Conservation (phyloP, 176 grass and related monocot genomes). For the Oryza glaberrima region DNA sequence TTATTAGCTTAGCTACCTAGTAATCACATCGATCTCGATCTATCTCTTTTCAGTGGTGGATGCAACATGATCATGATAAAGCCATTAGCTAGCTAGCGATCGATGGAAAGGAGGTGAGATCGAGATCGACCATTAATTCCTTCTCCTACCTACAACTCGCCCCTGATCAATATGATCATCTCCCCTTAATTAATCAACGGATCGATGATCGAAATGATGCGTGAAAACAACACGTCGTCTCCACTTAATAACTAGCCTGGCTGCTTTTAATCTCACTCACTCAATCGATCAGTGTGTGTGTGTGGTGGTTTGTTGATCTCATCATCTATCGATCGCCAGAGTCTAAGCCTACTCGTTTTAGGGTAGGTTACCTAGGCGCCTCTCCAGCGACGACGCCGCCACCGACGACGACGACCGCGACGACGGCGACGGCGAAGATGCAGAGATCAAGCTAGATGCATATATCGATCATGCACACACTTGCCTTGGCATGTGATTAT, state of each 20-base stretch:
- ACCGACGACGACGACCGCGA: slow-evolving; percentile 3
- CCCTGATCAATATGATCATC: no score
- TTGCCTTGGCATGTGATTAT: background rate
- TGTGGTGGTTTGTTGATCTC: slow-evolving; percentile 34
- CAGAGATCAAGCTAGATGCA: background rate
- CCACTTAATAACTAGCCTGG: slow-evolving; percentile 14
- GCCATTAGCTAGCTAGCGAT: background rate
- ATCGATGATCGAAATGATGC: slow-evolving; percentile 27
- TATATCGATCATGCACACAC: background rate
- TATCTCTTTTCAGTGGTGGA: background rate
- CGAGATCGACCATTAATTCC: slow-evolving; percentile 39
- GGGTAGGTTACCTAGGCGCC: slow-evolving; percentile 58
- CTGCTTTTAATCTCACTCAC: background rate
- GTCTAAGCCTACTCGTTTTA: slow-evolving; percentile 46
- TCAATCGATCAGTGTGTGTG: background rate
- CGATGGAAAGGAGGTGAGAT: slow-evolving; percentile 10
- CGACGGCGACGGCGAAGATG: slow-evolving; percentile 1
- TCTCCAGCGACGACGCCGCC: slow-evolving; percentile 29
- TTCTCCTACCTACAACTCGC: background rate
- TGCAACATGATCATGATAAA: slow-evolving; percentile 19
- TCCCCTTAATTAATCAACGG: background rate
- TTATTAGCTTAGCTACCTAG: background rate
- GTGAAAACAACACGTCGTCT: slow-evolving; percentile 27
- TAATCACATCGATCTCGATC: background rate
- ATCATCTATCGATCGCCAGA: slow-evolving; percentile 30